These are phyloP conservation scores for Parastagonospora avenae DNA, from an alignment of 2,329 filamentous ascomycete genomes.

Conservation along the genomic window DNA sequence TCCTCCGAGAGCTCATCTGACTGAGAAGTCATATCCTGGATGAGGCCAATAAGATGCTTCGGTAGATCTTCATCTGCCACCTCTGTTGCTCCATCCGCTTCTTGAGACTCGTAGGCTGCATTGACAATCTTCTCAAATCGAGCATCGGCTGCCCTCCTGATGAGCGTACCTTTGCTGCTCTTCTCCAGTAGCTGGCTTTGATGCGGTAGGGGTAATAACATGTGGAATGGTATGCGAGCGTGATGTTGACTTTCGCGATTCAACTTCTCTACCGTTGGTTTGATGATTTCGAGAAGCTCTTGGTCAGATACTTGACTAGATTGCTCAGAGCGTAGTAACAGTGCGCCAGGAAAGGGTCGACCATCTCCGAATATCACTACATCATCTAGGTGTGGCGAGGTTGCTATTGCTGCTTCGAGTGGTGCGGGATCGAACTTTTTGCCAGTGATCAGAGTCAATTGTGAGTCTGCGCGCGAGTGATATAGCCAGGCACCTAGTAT, in stretches of 20 bases:
- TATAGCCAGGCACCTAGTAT: constrained; percentile 66
- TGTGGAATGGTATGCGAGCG: constrained; percentile 55
- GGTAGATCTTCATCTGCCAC: constrained; percentile 37
- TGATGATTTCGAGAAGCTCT: constrained; percentile 51
- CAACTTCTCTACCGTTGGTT: constrained; percentile 52
- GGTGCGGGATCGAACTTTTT: constrained; percentile 72
- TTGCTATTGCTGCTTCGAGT: constrained; percentile 61
- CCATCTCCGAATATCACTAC: constrained; percentile 67
- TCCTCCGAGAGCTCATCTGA: constrained; percentile 36
- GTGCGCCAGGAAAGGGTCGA: constrained; percentile 59
- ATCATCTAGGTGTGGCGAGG: constrained; percentile 56
- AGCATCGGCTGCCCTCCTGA: constrained; percentile 59
- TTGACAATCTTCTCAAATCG: constrained; percentile 56
- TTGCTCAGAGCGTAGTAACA: constrained; percentile 56
- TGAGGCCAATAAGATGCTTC: constrained; percentile 21
- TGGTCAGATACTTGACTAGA: constrained; percentile 35
- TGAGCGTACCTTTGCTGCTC: constrained; percentile 67
- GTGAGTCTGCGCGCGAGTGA: constrained; percentile 65
- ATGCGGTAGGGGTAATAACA: constrained; percentile 56
- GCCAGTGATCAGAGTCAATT: constrained; percentile 66
- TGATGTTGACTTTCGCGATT: constrained; percentile 59
- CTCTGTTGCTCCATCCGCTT: constrained; percentile 14
- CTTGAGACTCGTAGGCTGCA: constrained; percentile 48
- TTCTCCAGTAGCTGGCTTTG: constrained; percentile 54
- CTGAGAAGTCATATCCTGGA: constrained; percentile 30